phyloP scores from a whole-genome alignment of 1,284 basidiomycete species.

The Leccinum angustisporum region DNA sequence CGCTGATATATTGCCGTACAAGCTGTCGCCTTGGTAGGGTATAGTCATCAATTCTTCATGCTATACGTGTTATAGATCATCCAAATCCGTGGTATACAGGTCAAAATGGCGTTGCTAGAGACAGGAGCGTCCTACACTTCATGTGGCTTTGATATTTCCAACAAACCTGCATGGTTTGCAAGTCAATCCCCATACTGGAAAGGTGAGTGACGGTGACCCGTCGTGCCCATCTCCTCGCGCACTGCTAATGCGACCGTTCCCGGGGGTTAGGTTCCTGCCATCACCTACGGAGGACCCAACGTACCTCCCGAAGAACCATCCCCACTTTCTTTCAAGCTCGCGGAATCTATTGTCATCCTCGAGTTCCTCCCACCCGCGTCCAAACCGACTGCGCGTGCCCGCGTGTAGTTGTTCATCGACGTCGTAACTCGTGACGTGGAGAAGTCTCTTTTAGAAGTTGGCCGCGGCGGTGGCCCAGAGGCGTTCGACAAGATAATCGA shows the following conservation, averaged over 20 bases:
- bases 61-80: background rate
- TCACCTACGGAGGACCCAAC: constrained; percentile 59
- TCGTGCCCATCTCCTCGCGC: too few relatives aligned
- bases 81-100: constrained; percentile 3
- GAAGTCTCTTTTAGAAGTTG: fast-evolving
- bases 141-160: constrained; percentile 6
- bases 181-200: constrained; percentile 15
- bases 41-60: background rate
- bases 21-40: background rate
- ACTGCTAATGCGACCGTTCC: background rate
- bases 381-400: constrained; percentile 55
- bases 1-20: background rate
- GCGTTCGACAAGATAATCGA: constrained; percentile 2
- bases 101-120: constrained; percentile 21
- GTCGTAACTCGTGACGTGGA: constrained; percentile 35
- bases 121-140: constrained; percentile 11
- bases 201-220: constrained; percentile 7
- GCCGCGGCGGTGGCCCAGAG: background rate
- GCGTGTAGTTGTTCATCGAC: constrained; percentile 61
- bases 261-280: constrained; percentile 46
- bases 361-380: constrained; percentile 48
- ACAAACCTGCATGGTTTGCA: constrained; percentile 19
- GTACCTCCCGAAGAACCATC: constrained; percentile 51
- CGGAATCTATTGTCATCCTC: constrained; percentile 61
- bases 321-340: constrained; percentile 55